Base-by-base conservation (phyloP, 1,284 basidiomycete species). In the Cryptococcus neoformans region DNA sequence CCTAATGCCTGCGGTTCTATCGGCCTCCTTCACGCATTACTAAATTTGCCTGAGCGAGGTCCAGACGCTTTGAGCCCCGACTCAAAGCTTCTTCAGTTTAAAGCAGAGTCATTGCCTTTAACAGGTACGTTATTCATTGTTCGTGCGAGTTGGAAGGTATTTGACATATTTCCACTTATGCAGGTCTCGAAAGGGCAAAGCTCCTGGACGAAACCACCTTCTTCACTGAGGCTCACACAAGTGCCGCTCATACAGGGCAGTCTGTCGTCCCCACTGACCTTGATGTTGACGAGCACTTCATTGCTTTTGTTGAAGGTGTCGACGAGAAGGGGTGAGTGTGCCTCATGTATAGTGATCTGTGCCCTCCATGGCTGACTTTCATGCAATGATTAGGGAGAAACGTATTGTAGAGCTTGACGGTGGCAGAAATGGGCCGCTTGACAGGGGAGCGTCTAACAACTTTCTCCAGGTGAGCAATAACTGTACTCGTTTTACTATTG, bases 1-100 rank as follows among this genome's bases (percentile, higher is more conserved):
- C 76, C 81, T 1, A 93, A 93, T 69, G 91, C 92, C 0, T 94
- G 92, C 67, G 92, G 92, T 2, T 92, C 91, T 0, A 92, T 94
- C 66, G 92, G 87, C 0, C 79, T 95, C 7, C 79, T 95, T 11
- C 92, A 95, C 70, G 84, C 89, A 4, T 63, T 79, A 35, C 62
- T 77, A 10, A 77, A 77, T 56, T 63, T 78, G 3, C 76, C 68
- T 11, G 55, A 55, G 36, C 44, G 52, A 8, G 68, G 68, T 3
- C 59, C 64, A 14, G 59, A 62, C 40, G 53, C 67, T 10, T 62
- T 72, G 12, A 53, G 57, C 37, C 55, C 66, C 9, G 55, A 73
- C 51, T 67, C 66, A 10, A 61, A 63, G 49, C 60, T 73, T 6
- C 46, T 61, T 16, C 62, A 72, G 55, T 78, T 78, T 67, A 76